These are phyloP conservation scores for Microglena sp. DNA, from an alignment of 139 green algal genomes.

Conservation along the genomic window DNA sequence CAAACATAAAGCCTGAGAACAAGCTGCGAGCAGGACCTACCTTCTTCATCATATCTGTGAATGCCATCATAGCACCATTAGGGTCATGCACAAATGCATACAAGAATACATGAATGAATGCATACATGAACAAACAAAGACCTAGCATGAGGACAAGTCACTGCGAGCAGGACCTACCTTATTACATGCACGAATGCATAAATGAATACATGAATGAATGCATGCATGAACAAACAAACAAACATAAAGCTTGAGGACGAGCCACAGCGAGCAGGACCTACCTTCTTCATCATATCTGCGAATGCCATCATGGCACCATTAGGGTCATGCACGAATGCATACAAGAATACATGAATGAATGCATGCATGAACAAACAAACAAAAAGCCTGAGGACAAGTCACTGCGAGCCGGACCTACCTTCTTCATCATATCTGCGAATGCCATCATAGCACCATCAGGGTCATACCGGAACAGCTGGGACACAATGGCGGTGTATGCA, in stretches of 20 bases:
- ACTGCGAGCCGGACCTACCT: slow-evolving; percentile 30
- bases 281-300: slow-evolving; percentile 97
- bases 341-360: not conserved
- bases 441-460: slow-evolving; percentile 62
- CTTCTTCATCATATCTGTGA: slow-evolving; percentile 91
- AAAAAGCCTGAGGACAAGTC: not conserved
- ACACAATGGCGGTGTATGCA: slow-evolving; percentile 30
- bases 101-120: not conserved
- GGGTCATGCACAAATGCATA: too few species aligned
- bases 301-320: slow-evolving; percentile 78
- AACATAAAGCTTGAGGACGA: too few species aligned
- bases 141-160: not conserved
- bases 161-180: slow-evolving; percentile 45
- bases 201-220: too few species aligned
- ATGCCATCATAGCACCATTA: slow-evolving; percentile 77
- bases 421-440: slow-evolving; percentile 98
- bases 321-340: slow-evolving; percentile 13
- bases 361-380: too few species aligned
- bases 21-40: not conserved
- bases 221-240: too few species aligned
- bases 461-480: slow-evolving; percentile 18
- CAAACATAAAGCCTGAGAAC: slow-evolving; percentile 15
- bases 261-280: slow-evolving; percentile 15
- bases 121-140: too few species aligned
- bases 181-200: slow-evolving; percentile 90